Evolutionary conservation across 805 yeast species (phyloP), one percentile per base, ranked within the genome.

Genomic region (Torulaspora maleeae): DNA sequence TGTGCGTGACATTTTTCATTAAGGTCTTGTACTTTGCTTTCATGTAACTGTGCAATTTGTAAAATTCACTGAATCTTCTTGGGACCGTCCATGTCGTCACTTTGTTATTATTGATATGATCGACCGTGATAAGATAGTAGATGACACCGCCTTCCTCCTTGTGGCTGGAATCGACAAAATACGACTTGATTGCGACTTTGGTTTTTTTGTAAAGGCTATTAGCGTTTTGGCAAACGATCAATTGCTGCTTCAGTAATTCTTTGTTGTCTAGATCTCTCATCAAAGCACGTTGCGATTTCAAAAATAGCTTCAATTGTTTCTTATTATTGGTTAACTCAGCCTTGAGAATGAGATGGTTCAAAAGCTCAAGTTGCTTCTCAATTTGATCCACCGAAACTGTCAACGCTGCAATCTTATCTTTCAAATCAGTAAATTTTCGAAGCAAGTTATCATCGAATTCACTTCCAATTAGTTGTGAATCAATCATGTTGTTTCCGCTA

Each of bases 41-140:
- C 53, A 90, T 66, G 50, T 84, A 80, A 49, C 78, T 79, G 58
- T 90, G 80, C 27, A 90, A 69, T 50, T 75, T 77, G 64, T 74
- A 80, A 62, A 90, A 90, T 59, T 91, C 96, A 54, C 86, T 86
- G 59, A 81, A 90, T 46, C 98, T 71, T 53, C 96, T 69, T 0
- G 95, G 91, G n/a, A 89, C 85, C 43, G 86, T 79, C 97, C 97
- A 91, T 0, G 87, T 84, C 0, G 90, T 87, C 2, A 77, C 70
- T 4, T 74, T 72, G 2, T 69, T 73, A 2, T 76, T 77, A 5
- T 66, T 66, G 8, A 57, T 68, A 60, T 80, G 82, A 43, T 80
- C 82, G 3, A 91, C 86, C 55, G 83, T 88, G 25, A 91, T 82
- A 24, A 87, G 75, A 63, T 90, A 90, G 40, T 85, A 69, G 4